Percentiles rank a stretch among this genome's conserved stretches.
Evolutionary conservation across 768 basidiomycete genomes (phyloP).

Genomic region (Hortiboletus flavorubellus): DNA sequence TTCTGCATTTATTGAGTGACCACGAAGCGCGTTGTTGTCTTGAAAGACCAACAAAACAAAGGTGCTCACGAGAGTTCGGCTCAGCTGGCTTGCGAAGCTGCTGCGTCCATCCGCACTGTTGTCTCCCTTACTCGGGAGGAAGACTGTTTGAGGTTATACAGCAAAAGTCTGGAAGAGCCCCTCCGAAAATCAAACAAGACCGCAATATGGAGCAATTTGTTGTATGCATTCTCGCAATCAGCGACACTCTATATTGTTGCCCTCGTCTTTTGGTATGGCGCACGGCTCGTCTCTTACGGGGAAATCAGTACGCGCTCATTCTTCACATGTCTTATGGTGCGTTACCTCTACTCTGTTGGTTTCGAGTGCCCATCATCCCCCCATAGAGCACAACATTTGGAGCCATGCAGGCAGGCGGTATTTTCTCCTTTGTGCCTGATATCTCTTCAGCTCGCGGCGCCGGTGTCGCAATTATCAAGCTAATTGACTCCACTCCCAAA

Average conservation of each 20-base stretch:
- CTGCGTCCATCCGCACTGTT: slow-evolving; percentile 86
- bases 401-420: slow-evolving; percentile 83
- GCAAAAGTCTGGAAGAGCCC: slow-evolving; percentile 68
- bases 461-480: slow-evolving; percentile 67
- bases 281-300: slow-evolving; percentile 52
- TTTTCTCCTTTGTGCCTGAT: slow-evolving; percentile 85
- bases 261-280: slow-evolving; percentile 79
- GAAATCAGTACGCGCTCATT: slow-evolving; percentile 61
- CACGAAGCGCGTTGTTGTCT: slow-evolving; percentile 69
- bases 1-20: slow-evolving; percentile 4
- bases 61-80: slow-evolving; percentile 75
- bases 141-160: slow-evolving; percentile 67
- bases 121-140: slow-evolving; percentile 84
- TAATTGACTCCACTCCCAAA: slow-evolving; percentile 71
- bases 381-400: slow-evolving; percentile 67
- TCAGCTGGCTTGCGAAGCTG: slow-evolving; percentile 89
- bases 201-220: slow-evolving; percentile 58
- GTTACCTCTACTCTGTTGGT: slow-evolving; percentile 12
- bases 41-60: slow-evolving; percentile 85
- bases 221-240: slow-evolving; percentile 76
- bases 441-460: slow-evolving; percentile 81
- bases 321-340: slow-evolving; percentile 81
- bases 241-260: slow-evolving; percentile 78
- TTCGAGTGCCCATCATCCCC: neutral
- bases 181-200: slow-evolving; percentile 60